Base-by-base conservation (phyloP, 2,329 filamentous ascomycete genomes). In the Dothideomycetes sp. region DNA sequence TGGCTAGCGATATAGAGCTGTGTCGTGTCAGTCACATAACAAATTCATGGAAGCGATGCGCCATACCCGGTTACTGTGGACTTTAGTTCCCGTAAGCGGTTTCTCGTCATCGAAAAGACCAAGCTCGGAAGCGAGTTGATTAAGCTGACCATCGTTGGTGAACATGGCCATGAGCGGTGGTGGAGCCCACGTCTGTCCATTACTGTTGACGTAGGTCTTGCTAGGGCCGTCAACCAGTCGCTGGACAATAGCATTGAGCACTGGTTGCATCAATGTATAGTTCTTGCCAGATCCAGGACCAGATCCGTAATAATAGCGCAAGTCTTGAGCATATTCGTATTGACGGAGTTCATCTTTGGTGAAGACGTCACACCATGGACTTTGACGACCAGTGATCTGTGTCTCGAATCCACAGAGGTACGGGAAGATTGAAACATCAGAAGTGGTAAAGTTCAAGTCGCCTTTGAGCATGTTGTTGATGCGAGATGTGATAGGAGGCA, bases 341-440 rank as follows among this genome's bases (percentile, higher is more conserved):
- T 71, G 59, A 18, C 68, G 61, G 19, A 80, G 63, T 55, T 83
- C 79, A 1, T 71, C 59, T 23, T 77, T 63, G 2, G 70, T 78
- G 47, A 80, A 76, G 16, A 78, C 61, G 33, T 64, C 61, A 51
- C 79, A 82, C 63, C 72, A 82, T 0, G 76, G 73, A 7, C 74
- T 78, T 12, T 46, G 50, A 1, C 58, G 60, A 2, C 78, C 78
- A 0, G 66, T 74, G 49, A 82, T 81, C 52, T 82, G 78, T 3
- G 70, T 75, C 53, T 83, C 79, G 46, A 79, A 83, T 3, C 76
- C 78, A 48, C 79, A 83, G 3, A 82, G 64, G 49, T 82, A 82
- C 0, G 78, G 77, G 20, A 82, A 76, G 31, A 71, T 68, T 6
- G 61, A 64, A 29, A 78, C 62, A 43, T 82, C 75, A 2, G 57